Conservation (phyloP, 1,284 basidiomycete species). For the Cryptococcus sp. region DNA sequence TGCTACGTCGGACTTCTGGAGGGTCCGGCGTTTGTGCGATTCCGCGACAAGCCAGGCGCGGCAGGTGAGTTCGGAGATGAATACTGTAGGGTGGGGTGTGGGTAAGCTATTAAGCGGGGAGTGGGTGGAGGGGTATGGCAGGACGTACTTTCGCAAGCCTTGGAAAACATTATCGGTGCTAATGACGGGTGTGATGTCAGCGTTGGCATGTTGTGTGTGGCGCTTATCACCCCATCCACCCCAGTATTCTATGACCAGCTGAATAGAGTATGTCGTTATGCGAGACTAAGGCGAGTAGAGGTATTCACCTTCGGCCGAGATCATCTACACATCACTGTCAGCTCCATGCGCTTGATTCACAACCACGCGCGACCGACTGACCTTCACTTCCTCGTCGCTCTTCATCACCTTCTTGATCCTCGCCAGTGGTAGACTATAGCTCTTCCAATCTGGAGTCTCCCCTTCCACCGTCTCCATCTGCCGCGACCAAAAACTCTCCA, state of each 20-base stretch:
- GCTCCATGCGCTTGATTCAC: no score
- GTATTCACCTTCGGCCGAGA: conserved; percentile 79
- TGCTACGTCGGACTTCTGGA: conserved; percentile 84
- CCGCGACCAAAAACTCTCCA: conserved; percentile 48
- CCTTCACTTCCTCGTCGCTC: conserved; percentile 92
- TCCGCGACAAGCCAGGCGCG: conserved; percentile 91
- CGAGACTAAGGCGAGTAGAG: background rate
- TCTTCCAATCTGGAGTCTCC: conserved; percentile 45
- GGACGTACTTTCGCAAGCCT: conserved; percentile 86
- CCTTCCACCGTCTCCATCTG: conserved; percentile 49
- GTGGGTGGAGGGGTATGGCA: background rate
- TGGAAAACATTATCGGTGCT: conserved; percentile 92
- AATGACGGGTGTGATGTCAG: conserved; percentile 9
- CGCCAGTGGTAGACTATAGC: conserved; percentile 57
- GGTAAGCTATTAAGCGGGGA: background rate
- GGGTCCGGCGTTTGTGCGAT: conserved; percentile 83
- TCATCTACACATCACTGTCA: conserved; percentile 63
- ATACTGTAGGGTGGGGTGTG: conserved; percentile 58
- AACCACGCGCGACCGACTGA: conserved; percentile 48
- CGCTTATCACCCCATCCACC: no score
- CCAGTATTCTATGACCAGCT: background rate
- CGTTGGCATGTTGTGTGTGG: no score
- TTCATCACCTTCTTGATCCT: conserved; percentile 98
- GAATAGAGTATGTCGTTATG: background rate
- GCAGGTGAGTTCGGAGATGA: conserved; percentile 89